A percentile compares a stretch with the other conserved stretches of the same genome.
phyloP scores from a whole-genome alignment of 192 early-diverging fungal genomes.

The Backusella psychrophila region DNA sequence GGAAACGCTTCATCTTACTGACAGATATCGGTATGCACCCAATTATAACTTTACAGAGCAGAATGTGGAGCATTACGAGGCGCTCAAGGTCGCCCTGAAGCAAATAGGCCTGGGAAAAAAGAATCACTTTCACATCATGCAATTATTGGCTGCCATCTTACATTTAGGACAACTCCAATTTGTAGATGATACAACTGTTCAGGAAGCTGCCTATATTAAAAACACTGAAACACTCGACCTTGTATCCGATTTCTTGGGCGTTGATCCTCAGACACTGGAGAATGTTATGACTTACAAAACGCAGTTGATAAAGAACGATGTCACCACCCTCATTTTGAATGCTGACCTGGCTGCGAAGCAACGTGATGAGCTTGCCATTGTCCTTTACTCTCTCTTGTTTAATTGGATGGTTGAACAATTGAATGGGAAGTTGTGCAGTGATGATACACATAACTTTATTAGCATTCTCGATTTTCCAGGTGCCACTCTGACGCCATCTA shows the following conservation, averaged over 20 bases:
- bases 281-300: constrained; percentile 81
- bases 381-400: constrained; percentile 80
- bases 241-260: constrained; percentile 77
- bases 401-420: constrained; percentile 82
- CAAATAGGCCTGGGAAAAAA: constrained; percentile 81
- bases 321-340: constrained; percentile 81
- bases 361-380: constrained; percentile 68
- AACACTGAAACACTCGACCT: constrained; percentile 76
- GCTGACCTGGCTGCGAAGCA: constrained; percentile 64
- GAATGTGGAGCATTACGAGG: not conserved
- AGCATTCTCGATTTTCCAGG: constrained; percentile 86
- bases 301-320: constrained; percentile 75
- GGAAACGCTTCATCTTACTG: constrained; percentile 60
- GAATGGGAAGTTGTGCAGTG: constrained; percentile 75
- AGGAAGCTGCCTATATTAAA: constrained; percentile 74
- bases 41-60: constrained; percentile 10
- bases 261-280: constrained; percentile 67
- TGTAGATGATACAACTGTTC: constrained; percentile 57
- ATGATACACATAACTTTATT: constrained; percentile 68
- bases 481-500: constrained; percentile 41
- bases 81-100: constrained; percentile 70
- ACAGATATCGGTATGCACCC: not conserved
- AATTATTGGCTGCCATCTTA: constrained; percentile 80
- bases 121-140: constrained; percentile 79
- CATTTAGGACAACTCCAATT: constrained; percentile 88